Conservation (phyloP, 768 basidiomycete species). For the Chalciporus piperatus region DNA sequence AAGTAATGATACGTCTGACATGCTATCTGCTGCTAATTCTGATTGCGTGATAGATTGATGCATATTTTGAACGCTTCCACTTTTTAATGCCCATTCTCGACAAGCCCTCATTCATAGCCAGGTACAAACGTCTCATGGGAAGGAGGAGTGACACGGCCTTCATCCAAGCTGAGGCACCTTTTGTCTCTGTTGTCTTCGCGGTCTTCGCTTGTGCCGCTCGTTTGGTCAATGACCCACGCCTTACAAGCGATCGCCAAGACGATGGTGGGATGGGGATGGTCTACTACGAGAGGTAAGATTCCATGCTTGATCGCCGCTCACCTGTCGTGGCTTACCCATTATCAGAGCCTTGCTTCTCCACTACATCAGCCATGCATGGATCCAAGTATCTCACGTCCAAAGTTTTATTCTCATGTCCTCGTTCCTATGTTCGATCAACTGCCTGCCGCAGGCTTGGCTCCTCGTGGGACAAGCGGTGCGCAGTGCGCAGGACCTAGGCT, state of each 20-base stretch:
- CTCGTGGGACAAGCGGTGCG: slow-evolving; percentile 88
- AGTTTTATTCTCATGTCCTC: slow-evolving; percentile 86
- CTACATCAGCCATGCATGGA: slow-evolving; percentile 87
- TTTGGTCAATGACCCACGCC: slow-evolving; percentile 70
- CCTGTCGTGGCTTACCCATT: slow-evolving; percentile 3
- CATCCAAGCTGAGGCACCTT: slow-evolving; percentile 64
- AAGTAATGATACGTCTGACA: slow-evolving; percentile 31
- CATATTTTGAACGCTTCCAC: slow-evolving; percentile 85
- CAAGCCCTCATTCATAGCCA: slow-evolving; percentile 75
- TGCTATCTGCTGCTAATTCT: slow-evolving; percentile 21
- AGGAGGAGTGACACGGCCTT: slow-evolving; percentile 51
- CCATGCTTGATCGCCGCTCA: not conserved
- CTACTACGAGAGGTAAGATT: slow-evolving; percentile 77
- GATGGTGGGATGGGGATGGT: slow-evolving; percentile 89
- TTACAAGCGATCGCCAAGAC: slow-evolving; percentile 57
- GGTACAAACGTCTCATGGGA: slow-evolving; percentile 75
- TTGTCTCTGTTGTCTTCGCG: slow-evolving; percentile 81
- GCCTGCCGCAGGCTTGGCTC: slow-evolving; percentile 92
- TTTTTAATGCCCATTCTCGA: slow-evolving; percentile 87
- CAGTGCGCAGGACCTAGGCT: slow-evolving; percentile 85
- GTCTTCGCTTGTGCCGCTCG: slow-evolving; percentile 87
- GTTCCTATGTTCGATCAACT: slow-evolving; percentile 90
- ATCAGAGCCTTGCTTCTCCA: slow-evolving; percentile 82
- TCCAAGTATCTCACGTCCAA: slow-evolving; percentile 84
- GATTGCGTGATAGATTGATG: slow-evolving; percentile 58